Base-by-base conservation (phyloP, 371 early-diverging fungal species). In the Circinella minor region DNA sequence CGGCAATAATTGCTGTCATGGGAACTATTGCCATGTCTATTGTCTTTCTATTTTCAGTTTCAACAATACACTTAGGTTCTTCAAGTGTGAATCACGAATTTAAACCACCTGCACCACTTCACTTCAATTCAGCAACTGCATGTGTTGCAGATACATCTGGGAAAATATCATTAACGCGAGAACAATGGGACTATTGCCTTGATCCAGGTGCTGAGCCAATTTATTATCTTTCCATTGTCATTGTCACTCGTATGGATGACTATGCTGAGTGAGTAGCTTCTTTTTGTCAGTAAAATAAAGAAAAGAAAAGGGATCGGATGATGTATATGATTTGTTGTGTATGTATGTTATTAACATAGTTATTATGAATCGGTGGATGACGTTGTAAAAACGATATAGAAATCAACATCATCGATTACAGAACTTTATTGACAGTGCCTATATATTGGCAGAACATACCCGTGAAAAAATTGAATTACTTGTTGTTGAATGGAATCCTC, bases 401-500 rank as follows among this genome's bases (percentile, higher is more conserved):
- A 76, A 78, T 48, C 83, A 82, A 69, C 74, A 79, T 57, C 83
- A 82, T 48, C 77, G 83, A 20, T 68, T 82, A 18, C 83, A 82
- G 46, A 82, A 82, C 61, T 79, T 79, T 59, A 78, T 82, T 43
- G 81, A 82, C 39, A 78, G 79, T 13, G 74, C 79, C 4, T 82
- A 74, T 46, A 57, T 80, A 27, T 57, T 82, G 27, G 83, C 83
- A 10, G 79, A 82, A 48, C 72, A 77, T 38, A 77, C 83, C 11
- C 68, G 79, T 61, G 75, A 79, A 46, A 73, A 82, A 20, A 78
- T 82, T 18, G 83, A 82, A 72, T 59, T 82, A 13, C 55, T 82
- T 11, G 74, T 82, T 55, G 68, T 82, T 43, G 83, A 82, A 68
- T 82, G 83, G 83, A 82, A 82, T 61, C 83, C 83, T 36, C 81